A percentile compares a stretch with the other conserved stretches of the same genome.
Conservation (phyloP, 345 rosid species). For the Citrus mangshanensis region DNA sequence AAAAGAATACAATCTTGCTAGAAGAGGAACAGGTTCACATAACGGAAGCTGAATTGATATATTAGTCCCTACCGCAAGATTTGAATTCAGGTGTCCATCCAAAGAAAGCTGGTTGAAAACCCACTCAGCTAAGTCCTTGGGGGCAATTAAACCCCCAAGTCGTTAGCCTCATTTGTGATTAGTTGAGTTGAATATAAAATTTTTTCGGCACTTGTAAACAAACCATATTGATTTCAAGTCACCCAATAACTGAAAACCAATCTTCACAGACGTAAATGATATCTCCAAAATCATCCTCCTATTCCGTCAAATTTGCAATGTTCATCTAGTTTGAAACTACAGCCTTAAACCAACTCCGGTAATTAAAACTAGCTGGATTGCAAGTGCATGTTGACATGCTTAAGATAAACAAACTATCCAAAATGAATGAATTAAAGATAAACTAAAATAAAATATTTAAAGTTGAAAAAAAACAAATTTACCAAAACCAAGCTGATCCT, state of each 20-base stretch:
- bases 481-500: slow-evolving; percentile 98
- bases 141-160: background rate
- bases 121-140: no score
- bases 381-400: background rate
- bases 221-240: background rate
- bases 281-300: background rate
- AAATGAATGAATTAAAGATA: background rate
- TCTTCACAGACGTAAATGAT: background rate
- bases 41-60: no score
- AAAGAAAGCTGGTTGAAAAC: no score
- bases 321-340: background rate
- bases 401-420: background rate
- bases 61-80: no score
- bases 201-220: no score
- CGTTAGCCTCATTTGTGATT: background rate
- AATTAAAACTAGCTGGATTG: background rate
- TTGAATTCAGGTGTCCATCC: no score
- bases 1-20: background rate
- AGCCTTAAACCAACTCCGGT: background rate
- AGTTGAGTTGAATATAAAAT: background rate
- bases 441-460: background rate
- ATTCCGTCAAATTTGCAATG: background rate
- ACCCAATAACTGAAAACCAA: background rate
- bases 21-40: background rate
- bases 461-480: background rate